phyloP scores from a whole-genome alignment of 2,329 filamentous ascomycete species.

The Paraphoma sp. region DNA sequence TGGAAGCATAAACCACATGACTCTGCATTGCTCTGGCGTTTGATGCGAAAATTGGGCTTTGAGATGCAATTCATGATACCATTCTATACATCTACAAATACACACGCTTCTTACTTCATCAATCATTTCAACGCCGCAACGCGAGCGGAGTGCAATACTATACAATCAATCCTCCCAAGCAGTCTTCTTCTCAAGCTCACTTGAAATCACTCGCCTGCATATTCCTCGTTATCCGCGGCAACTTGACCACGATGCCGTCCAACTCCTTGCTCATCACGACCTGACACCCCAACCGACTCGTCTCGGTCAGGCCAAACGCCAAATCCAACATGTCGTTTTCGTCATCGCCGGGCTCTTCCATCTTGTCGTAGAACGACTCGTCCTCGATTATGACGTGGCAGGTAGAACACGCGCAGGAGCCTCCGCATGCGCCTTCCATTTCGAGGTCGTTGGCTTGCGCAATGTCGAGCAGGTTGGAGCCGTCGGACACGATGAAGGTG shows the following conservation, averaged over 20 bases:
- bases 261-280: conserved; percentile 90
- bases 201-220: conserved; percentile 92
- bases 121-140: not conserved
- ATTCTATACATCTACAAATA: conserved; percentile 2
- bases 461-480: conserved; percentile 94
- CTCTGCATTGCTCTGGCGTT: not conserved
- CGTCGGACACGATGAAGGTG: conserved; percentile 80
- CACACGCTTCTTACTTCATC: not conserved
- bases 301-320: conserved; percentile 89
- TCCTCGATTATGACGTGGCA: conserved; percentile 87
- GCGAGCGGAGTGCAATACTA: not conserved
- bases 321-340: conserved; percentile 69
- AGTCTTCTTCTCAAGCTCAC: conserved; percentile 1
- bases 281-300: conserved; percentile 83
- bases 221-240: conserved; percentile 95
- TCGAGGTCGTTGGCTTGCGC: conserved; percentile 94
- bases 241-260: conserved; percentile 81
- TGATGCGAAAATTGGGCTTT: not conserved
- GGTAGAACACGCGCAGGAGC: conserved; percentile 90
- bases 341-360: conserved; percentile 61
- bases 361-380: conserved; percentile 76
- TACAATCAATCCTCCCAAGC: not conserved
- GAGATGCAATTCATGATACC: conserved; percentile 9
- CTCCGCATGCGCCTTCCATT: conserved; percentile 98
- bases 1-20: conserved; percentile 4